Base-by-base conservation (phyloP, 2,329 filamentous ascomycete genomes). In the Exophiala spinifera region DNA sequence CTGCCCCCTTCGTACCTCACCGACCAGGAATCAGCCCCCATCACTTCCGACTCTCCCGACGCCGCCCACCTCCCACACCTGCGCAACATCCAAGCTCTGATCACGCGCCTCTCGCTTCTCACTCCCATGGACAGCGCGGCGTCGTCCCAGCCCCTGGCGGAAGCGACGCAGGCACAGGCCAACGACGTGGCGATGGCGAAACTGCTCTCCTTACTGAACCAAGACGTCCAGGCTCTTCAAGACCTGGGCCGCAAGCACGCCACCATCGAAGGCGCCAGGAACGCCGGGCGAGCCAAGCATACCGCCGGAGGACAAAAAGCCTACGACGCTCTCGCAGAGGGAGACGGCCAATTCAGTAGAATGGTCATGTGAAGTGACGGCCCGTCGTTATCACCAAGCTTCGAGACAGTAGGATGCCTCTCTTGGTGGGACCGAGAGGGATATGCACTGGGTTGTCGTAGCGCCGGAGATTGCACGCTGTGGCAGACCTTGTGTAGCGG, bases 81-180 rank as follows among this genome's bases (percentile, higher is more conserved):
- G 28, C 90, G 94, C 58, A 89, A 89, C 60, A 90, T 96, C 60
- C 88, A 91, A 66, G 87, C 91, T 1, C 85, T 96, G 37, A 82
- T 96, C 59, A 86, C 86, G 46, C 87, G 92, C 48, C 80, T 96
- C 23, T 87, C 88, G 36, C 85, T 97, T 15, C 81, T 96, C 50
- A 84, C 87, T 3, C 90, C 92, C 2, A 79, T 86, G 1, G 80
- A 89, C 63, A 74, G 78, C 21, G 76, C 79, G 14, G 21, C 51
- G 3, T 34, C 51, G 20, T 11, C 33, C 28, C 39, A 55, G 31
- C 78, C 82, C 0, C 89, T 92, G 66, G 77, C 84, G 23, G 77
- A 81, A 31, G 87, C 95, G 69, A 81, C 88, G 34, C 76, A 87
- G 34, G 84, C 87, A 49, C 88, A 96, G 72, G 79, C 85, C 57